Conservation (phyloP, 768 basidiomycete species). For the Lyophyllum shimeji region DNA sequence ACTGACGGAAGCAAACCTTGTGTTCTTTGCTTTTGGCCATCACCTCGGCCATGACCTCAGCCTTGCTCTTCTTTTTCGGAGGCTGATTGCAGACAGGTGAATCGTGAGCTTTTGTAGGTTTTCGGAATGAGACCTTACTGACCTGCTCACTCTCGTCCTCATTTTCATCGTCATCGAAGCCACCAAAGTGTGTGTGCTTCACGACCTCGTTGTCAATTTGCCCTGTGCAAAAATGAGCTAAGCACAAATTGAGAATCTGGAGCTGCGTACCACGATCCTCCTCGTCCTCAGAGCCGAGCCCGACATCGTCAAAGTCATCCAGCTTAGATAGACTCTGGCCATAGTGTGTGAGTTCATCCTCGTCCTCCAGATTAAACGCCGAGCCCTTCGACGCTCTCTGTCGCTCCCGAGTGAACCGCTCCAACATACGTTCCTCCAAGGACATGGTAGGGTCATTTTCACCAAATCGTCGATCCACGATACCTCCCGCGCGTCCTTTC, state of each 20-base stretch:
- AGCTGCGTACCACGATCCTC: slow-evolving; percentile 40
- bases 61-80: slow-evolving; percentile 84
- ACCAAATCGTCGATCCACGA: slow-evolving; percentile 93
- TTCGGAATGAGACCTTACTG: background rate
- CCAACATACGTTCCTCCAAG: slow-evolving; percentile 96
- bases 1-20: slow-evolving; percentile 57
- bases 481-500: slow-evolving; percentile 80
- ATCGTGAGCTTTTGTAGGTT: background rate
- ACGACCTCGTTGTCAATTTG: slow-evolving; percentile 71
- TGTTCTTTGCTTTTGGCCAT: slow-evolving; percentile 96
- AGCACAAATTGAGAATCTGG: background rate
- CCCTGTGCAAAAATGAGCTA: slow-evolving; percentile 35
- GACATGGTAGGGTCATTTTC: slow-evolving; percentile 92
- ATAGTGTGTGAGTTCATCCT: slow-evolving; percentile 89
- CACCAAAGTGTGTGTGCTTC: slow-evolving; percentile 77
- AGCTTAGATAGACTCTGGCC: slow-evolving; percentile 83
- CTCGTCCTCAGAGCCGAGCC: slow-evolving; percentile 57
- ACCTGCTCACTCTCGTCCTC: slow-evolving; percentile 53
- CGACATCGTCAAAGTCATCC: slow-evolving; percentile 80
- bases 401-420: slow-evolving; percentile 90
- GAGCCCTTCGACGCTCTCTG: slow-evolving; percentile 74
- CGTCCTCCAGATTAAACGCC: slow-evolving; percentile 89
- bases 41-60: slow-evolving; percentile 97
- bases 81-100: slow-evolving; percentile 43
- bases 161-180: slow-evolving; percentile 73